Evolutionary conservation across 1,284 basidiomycete genomes (phyloP), one percentile per base, ranked within the genome.

Genomic region (Ustilago tritici): DNA sequence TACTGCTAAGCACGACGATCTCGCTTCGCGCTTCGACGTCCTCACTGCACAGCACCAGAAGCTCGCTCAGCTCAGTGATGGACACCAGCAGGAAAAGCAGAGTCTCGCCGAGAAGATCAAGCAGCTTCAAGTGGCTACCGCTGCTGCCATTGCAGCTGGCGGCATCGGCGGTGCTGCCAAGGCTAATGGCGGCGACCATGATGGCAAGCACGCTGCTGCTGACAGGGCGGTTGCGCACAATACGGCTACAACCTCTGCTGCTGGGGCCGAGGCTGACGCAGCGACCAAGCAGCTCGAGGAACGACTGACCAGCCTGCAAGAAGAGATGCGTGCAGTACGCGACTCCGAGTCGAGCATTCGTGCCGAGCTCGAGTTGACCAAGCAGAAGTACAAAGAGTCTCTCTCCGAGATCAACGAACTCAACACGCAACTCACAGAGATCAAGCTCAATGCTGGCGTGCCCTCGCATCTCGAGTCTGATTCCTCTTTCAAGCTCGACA

Each of bases 401-500:
- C 89, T 96, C 34, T 90, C 90, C 65, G 93, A 95, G 85, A 94
- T 97, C 71, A 92, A 92, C 14, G 93, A 95, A 76, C 89, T 98
- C 53, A 81, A 80, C 49, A 31, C 75, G 7, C 82, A 84, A 58
- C 61, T 84, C 32, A 70, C 69, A 28, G 78, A 81, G 56, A 56
- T 74, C 52, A 82, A 82, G 69, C 76, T 84, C 36, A 68, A 66
- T 52, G 70, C 68, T 34, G 62, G 61, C 17, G 12, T 46, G 9
- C 7, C 64, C 17, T 32, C 65, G 2, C 41, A 56, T 36, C 53
- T 46, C 31, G 70, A 72, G 35, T 57, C 47, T 40, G 65, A 73
- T 34, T 60, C 60, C 36, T 60, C 63, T 34, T 73, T 73, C 46
- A 17, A 64, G 43, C 70, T 73, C 12, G 70, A 73, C 47, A 73